Base-by-base conservation (phyloP, 2,329 filamentous ascomycete genomes). In the Colletotrichum sp. region DNA sequence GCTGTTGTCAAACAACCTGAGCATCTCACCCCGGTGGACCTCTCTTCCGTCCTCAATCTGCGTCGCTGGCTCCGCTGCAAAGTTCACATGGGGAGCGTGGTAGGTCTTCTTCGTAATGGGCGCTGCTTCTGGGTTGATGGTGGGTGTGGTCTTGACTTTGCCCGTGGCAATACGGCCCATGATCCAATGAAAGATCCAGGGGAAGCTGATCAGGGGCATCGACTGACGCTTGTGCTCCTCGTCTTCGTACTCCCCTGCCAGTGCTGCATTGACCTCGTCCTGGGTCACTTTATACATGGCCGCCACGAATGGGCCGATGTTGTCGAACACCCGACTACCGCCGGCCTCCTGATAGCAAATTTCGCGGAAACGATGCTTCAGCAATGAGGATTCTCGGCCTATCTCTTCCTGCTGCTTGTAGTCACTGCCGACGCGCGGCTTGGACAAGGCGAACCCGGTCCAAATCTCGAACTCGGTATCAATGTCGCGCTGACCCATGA, bases 401-500 rank as follows among this genome's bases (percentile, higher is more conserved):
- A 99, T 92, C 18, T 95, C 93, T 83, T 99, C 96, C 65, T 96
- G 93, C 64, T 96, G 91, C 81, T 97, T 98, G 87, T 98, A 99
- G 78, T 97, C 95, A 10, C 89, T 91, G 39, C 91, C 92, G 30
- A 95, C 90, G 1, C 92, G 89, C 10, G 95, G 94, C 81, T 94
- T 95, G 2, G 90, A 90, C 74, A 99, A 88, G 3, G 96, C 92
- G 83, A 98, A 99, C 0, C 95, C 93, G 0, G 95, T 94, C 92
- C 94, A 98, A 13, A 98, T 91, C 84, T 99, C 97, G 79, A 98
- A 98, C 80, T 99, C 97, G 1, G 95, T 98, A 21, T 87, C 86
- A 72, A 99, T 94, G 59, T 94, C 94, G 79, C 96, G 92, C 80
- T 98, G 96, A 2, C 92, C 93, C 92, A 99, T 96, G 71, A 98